Conservation (phyloP, 345 rosid genomes). For the Eucalyptus paniculata region DNA sequence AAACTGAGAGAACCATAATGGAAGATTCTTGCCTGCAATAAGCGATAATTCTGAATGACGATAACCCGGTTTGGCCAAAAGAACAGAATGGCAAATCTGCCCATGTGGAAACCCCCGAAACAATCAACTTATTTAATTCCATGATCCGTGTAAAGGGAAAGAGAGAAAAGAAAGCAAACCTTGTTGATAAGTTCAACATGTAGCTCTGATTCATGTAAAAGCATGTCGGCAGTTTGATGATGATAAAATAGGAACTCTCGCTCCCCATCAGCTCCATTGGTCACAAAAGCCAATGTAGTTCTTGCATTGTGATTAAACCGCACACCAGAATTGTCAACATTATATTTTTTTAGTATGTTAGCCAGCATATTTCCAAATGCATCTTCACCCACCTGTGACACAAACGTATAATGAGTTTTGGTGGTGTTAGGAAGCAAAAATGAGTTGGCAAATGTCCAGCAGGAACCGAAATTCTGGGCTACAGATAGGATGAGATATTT, state of each 20-base stretch:
- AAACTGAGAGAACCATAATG: constrained; percentile 95
- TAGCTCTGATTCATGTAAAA: no score
- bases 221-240: no score
- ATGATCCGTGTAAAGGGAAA: neutral
- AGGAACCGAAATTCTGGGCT: neutral
- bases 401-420: neutral
- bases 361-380: constrained; percentile 89
- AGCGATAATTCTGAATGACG: neutral
- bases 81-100: neutral
- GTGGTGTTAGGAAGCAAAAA: neutral
- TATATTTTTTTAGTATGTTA: constrained; percentile 52
- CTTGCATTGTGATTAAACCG: constrained; percentile 67
- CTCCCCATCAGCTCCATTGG: no score
- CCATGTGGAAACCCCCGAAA: neutral
- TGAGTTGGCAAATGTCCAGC: neutral
- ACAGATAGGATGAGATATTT: neutral
- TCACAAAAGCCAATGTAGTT: constrained; percentile 21
- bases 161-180: constrained; percentile 15
- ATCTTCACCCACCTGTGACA: constrained; percentile 56
- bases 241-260: no score
- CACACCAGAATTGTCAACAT: constrained; percentile 71
- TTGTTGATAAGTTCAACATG: constrained; percentile 37
- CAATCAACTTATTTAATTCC: neutral
- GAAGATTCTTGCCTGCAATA: constrained; percentile 65
- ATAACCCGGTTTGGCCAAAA: neutral